Evolutionary conservation across 176 grass and related monocot species (phyloP).

Genomic region (Musa itinerans): DNA sequence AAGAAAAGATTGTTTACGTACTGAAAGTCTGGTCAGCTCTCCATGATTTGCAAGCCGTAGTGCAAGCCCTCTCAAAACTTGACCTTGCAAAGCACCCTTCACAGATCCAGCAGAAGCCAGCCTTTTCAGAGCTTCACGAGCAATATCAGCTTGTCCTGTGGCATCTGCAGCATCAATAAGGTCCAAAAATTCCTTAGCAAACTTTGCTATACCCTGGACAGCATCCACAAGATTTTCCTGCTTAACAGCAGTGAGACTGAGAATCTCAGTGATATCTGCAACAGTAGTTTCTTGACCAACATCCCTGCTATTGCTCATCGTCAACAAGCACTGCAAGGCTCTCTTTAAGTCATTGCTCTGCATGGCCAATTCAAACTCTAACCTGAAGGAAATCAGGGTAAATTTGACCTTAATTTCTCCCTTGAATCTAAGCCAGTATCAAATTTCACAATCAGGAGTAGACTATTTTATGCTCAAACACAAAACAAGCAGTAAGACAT

Average conservation of each 20-base stretch:
- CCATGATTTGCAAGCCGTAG: conserved; percentile 97
- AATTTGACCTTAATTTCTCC: conserved; percentile 11
- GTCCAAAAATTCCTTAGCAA: conserved; percentile 93
- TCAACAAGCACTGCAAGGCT: conserved; percentile 91
- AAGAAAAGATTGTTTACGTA: conserved; percentile 28
- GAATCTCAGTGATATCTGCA: conserved; percentile 83
- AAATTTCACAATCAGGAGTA: neutral
- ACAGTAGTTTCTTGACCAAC: conserved; percentile 72
- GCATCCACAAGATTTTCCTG: conserved; percentile 95
- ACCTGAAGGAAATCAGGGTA: conserved; percentile 38
- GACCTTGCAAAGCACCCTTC: conserved; percentile 87
- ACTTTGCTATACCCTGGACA: conserved; percentile 95
- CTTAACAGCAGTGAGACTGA: conserved; percentile 86
- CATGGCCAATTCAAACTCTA: conserved; percentile 98
- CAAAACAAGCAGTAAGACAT: neutral
- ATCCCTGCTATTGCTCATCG: conserved; percentile 94
- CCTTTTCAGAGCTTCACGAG: conserved; percentile 89
- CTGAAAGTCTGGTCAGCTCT: conserved; percentile 88
- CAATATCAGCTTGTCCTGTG: conserved; percentile 87
- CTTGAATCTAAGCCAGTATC: too few relatives aligned
- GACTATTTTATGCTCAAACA: neutral
- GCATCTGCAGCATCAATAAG: conserved; percentile 99
- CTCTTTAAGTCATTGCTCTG: conserved; percentile 96
- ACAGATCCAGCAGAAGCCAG: conserved; percentile 91
- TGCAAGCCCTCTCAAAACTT: conserved; percentile 76